These are phyloP conservation scores for Xylariales sp. DNA, from an alignment of 2,329 filamentous ascomycete species.

Conservation along the genomic window DNA sequence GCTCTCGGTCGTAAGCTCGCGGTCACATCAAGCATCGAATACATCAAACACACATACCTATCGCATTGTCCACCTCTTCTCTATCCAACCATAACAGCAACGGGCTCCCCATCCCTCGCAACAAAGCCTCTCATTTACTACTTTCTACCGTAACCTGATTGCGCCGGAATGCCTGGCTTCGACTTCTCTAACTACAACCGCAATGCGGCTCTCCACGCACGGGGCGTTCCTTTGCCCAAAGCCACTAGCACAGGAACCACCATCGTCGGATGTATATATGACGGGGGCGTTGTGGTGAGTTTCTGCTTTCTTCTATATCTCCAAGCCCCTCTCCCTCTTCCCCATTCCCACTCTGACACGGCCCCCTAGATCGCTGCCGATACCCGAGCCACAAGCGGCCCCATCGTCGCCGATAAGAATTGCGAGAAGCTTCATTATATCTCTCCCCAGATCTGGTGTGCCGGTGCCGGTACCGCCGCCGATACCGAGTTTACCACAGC, in stretches of 20 bases:
- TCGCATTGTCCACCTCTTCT: constrained; percentile 3
- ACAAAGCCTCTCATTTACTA: constrained; percentile 4
- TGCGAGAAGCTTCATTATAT: constrained; percentile 99
- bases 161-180: constrained; percentile 86
- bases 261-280: constrained; percentile 96
- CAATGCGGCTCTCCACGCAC: constrained; percentile 94
- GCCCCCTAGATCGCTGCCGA: constrained; percentile 86
- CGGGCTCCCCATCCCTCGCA: background rate
- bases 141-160: background rate
- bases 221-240: constrained; percentile 94
- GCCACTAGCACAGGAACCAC: constrained; percentile 98
- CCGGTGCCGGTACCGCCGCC: constrained; percentile 95
- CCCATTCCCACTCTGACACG: constrained; percentile 33
- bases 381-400: constrained; percentile 94
- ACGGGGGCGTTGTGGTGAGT: constrained; percentile 93
- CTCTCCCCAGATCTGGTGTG: constrained; percentile 98
- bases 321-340: background rate
- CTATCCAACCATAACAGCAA: constrained; percentile 8
- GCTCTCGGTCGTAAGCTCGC: constrained; percentile 46
- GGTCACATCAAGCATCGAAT: constrained; percentile 25
- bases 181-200: constrained; percentile 99
- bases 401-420: constrained; percentile 99
- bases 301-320: background rate
- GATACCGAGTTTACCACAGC: constrained; percentile 99
- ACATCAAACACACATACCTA: constrained; percentile 17